Evolutionary conservation across 306 rosid species (phyloP), one percentile per base, ranked within the genome.

Genomic region (Luffa aegyptiaca): DNA sequence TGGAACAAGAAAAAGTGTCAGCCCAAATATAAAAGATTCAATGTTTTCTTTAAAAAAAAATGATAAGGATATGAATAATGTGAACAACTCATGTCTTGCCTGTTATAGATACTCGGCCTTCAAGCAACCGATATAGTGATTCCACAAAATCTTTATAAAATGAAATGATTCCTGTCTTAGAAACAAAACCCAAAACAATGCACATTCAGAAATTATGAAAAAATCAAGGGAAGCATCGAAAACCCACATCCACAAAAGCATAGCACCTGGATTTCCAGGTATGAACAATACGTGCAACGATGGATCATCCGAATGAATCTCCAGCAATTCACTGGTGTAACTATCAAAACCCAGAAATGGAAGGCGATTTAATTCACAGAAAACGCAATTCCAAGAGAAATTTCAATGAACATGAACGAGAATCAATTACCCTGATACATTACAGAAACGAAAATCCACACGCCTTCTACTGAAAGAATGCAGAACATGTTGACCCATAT

Each of bases 181-280:
- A 62, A 46, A 37, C 49, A 26, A 56, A 37, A 14, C 71, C 52
- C 41, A 84, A 56, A 65, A 45, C 48, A 10, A n/a, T 26, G 69
- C 8, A 42, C 57, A 2, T 16, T 76, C 64, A 26, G 75, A 66
- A 79, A 8, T 36, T 75, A 75, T 3, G 11, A 9, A 13, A 52
- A 82, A 85, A 56, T 18, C 82, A 76, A 26, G 63, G 79, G 41
- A 39, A 80, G 5, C 48, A 31, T 33, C 20, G 8, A 80, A 53
- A 69, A 2, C 52, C 59, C 17, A 37, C 48, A 55, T 59, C 70
- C 61, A 68, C 13, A 51, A 45, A 84, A 11, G 49, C 82, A 77
- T 39, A 73, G 59, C 56, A 90, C 99, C 99, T 85, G 97, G 97
- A 82, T 95, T 93, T 84, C 99, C 97, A 79, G 97, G 96, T 80